These are phyloP conservation scores for Plicaturopsis crispa DNA, from an alignment of 768 basidiomycete species.

Conservation along the genomic window DNA sequence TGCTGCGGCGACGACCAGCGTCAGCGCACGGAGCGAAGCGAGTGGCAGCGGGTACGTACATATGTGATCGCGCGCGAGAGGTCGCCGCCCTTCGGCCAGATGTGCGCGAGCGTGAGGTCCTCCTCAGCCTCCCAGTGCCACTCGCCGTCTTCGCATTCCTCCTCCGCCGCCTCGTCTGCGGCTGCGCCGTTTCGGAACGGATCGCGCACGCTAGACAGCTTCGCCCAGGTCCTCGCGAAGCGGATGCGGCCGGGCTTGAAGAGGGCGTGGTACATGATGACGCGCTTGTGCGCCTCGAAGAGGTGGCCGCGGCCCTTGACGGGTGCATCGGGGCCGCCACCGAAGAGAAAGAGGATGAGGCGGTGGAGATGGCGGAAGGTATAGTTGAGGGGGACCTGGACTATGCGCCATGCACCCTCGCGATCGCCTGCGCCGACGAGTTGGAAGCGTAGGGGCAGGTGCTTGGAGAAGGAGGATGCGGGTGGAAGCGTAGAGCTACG, in stretches of 20 bases:
- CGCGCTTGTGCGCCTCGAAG: constrained; percentile 51
- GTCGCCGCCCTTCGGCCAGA: constrained; percentile 42
- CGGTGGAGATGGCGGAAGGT: constrained; percentile 59
- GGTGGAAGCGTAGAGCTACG: constrained; percentile 29
- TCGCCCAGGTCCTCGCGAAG: constrained; percentile 36
- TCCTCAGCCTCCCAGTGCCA: constrained; percentile 5
- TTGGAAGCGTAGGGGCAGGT: constrained; percentile 60
- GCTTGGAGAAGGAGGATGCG: constrained; percentile 46
- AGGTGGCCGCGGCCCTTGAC: constrained; percentile 36
- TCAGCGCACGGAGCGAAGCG: neutral
- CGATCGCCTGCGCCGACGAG: constrained; percentile 31
- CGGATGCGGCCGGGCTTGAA: constrained; percentile 47
- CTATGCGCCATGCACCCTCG: constrained; percentile 54
- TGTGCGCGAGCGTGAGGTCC: constrained; percentile 49
- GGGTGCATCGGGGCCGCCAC: constrained; percentile 11
- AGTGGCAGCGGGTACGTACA: constrained; percentile 30
- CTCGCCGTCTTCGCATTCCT: constrained; percentile 16
- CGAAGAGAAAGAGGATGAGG: constrained; percentile 57
- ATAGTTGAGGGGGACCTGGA: constrained; percentile 65
- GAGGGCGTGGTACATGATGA: constrained; percentile 25
- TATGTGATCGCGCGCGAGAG: constrained; percentile 44
- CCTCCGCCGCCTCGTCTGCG: constrained; percentile 18
- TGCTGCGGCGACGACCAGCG: constrained; percentile 30
- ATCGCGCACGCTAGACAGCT: constrained; percentile 45
- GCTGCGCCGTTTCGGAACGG: constrained; percentile 38